phyloP scores from a whole-genome alignment of 495 filamentous ascomycete genomes.

The Hypoxylon trugodes region DNA sequence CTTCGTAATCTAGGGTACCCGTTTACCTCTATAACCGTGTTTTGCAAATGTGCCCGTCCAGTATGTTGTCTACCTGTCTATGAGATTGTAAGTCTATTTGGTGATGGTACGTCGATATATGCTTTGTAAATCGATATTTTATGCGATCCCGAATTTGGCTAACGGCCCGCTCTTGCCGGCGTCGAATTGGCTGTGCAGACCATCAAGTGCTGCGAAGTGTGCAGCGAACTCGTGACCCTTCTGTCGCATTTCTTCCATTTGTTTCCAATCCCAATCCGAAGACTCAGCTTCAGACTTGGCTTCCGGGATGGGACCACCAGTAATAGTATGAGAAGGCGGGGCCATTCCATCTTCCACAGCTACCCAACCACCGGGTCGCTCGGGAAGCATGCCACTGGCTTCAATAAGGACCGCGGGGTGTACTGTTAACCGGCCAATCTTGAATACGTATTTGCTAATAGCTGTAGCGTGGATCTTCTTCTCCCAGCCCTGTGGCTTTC shows the following conservation, averaged over 20 bases:
- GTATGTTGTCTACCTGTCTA: slow-evolving; percentile 1
- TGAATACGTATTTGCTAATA: slow-evolving; percentile 66
- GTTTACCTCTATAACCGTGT: too few species aligned
- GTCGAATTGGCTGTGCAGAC: slow-evolving; percentile 56
- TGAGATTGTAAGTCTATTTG: slow-evolving; percentile 3
- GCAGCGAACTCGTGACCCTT: slow-evolving; percentile 58
- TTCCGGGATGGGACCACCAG: slow-evolving; percentile 19
- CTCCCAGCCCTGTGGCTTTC: slow-evolving; percentile 44
- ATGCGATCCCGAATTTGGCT: slow-evolving; percentile 57
- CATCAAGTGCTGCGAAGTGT: slow-evolving; percentile 62
- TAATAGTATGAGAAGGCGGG: slow-evolving; percentile 25
- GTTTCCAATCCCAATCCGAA: slow-evolving; percentile 58
- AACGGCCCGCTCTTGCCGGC: slow-evolving; percentile 57
- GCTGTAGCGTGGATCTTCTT: slow-evolving; percentile 61
- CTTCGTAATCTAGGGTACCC: too few species aligned
- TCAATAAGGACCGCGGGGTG: slow-evolving; percentile 79
- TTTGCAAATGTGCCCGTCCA: not conserved
- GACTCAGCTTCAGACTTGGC: slow-evolving; percentile 37
- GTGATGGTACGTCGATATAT: not conserved
- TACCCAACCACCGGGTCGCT: slow-evolving; percentile 60
- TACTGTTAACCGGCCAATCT: slow-evolving; percentile 82
- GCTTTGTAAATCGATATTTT: not conserved
- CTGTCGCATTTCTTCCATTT: slow-evolving; percentile 54
- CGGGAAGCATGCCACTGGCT: slow-evolving; percentile 72
- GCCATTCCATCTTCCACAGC: slow-evolving; percentile 49